Evolutionary conservation across 1,139 yeast species (phyloP), one percentile per base, ranked within the genome.

Genomic region (Barnettozyma hawaiiensis): DNA sequence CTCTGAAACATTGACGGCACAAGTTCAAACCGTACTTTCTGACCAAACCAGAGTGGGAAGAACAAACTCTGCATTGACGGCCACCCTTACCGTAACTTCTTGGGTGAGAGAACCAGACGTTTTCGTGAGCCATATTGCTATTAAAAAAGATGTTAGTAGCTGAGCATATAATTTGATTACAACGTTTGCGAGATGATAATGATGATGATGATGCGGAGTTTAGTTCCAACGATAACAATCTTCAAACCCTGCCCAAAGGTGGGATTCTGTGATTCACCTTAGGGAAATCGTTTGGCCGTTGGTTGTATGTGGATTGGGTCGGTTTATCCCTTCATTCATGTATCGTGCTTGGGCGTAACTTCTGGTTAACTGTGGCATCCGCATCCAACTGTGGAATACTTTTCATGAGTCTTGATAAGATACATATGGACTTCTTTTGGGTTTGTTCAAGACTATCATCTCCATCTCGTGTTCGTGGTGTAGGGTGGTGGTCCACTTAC

Each of bases 1-100:
- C 99, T 83, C 99, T 90, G 97, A 94, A 94, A 78, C 97, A 92
- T 82, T 94, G 99, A 85, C 99, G 95, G 79, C 97, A 92, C 82
- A 94, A 82, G 89, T 87, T 85, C 70, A 94, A 80, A 70, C 95
- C 98, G 94, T 94, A 94, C 83, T 94, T 94, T 86, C 99, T 90
- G 83, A 94, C 87, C 74, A 94, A 87, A 81, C 98, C 98, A 66
- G 89, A 75, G 92, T 92, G 97, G 75, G 96, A 85, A 64, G 96
- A 82, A 73, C 97, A 90, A 78, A 90, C 90, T 77, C 98, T 95
- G 81, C 97, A 90, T 78, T 85, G 94, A 81, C 99, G 96, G 69
- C 97, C 86, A 78, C 99, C 99, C 87, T 94, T 94, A 77, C 98
- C 98, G 87, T 81, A 90, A 76, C 85, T 90, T 86, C 97, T 89